Evolutionary conservation across 2,329 filamentous ascomycete genomes (phyloP).

Genomic region (Fusarium udum): DNA sequence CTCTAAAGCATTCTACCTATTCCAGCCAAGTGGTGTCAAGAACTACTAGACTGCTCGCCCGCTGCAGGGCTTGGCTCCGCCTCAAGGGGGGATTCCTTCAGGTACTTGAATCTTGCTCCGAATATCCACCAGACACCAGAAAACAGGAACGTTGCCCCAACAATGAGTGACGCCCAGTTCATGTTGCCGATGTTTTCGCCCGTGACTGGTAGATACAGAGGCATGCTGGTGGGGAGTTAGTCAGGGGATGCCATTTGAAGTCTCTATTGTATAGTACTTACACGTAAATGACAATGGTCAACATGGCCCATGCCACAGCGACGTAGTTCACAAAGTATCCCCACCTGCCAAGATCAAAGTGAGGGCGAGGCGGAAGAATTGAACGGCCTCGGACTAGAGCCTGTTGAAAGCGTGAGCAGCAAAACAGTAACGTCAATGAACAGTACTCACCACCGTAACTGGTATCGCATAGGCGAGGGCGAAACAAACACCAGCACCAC

Average conservation of each 20-base stretch:
- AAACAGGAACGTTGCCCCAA: conserved; percentile 2
- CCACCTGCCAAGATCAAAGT: conserved; percentile 16
- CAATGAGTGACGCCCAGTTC: conserved; percentile 16
- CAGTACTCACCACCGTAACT: not conserved
- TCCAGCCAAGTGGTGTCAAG: not conserved
- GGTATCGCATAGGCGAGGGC: conserved; percentile 9
- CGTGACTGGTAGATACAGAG: conserved; percentile 6
- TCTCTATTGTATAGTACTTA: not conserved
- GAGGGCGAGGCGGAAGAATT: not conserved
- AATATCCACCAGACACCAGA: conserved; percentile 7
- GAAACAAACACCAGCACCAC: not conserved
- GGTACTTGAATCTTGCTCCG: not conserved
- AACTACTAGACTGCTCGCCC: not conserved
- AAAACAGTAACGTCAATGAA: accelerated
- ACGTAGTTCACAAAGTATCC: conserved; percentile 8
- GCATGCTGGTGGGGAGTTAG: not conserved
- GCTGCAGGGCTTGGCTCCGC: accelerated
- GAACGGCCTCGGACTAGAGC: conserved; percentile 7
- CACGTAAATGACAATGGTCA: conserved; percentile 6
- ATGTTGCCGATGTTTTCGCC: conserved; percentile 14
- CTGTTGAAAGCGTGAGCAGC: not conserved
- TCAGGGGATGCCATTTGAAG: accelerated
- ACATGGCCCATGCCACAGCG: conserved; percentile 1
- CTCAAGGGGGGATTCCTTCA: not conserved
- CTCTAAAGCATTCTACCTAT: not conserved